A percentile compares a stretch with the other conserved stretches of the same genome.
Evolutionary conservation across 148 eudicot genomes (phyloP).

Genomic region (Vaccinium darrowii): DNA sequence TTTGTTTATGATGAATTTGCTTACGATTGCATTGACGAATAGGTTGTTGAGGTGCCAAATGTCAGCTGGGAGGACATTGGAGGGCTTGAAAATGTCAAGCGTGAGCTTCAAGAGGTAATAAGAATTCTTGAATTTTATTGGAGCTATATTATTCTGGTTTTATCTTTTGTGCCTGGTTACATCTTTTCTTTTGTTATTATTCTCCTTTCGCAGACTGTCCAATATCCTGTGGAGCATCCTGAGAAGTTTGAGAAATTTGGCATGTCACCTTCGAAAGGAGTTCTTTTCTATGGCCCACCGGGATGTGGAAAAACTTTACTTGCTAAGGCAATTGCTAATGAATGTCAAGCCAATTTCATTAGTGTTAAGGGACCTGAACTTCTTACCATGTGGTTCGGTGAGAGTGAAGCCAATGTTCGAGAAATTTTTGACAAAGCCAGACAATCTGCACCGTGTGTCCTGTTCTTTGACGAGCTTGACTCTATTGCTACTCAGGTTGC

Average conservation of each 20-base stretch:
- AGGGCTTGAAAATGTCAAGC: conserved; percentile 43
- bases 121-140: neutral
- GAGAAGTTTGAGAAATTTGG: conserved; percentile 48
- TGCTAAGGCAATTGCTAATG: conserved; percentile 60
- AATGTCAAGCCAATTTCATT: conserved; percentile 53
- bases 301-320: conserved; percentile 49
- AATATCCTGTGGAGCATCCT: conserved; percentile 59
- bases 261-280: conserved; percentile 53
- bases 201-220: conserved; percentile 38
- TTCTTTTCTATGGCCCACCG: conserved; percentile 36
- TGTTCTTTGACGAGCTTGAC: conserved; percentile 55
- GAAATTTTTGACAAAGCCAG: conserved; percentile 65
- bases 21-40: neutral
- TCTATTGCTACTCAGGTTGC: conserved; percentile 60
- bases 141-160: neutral
- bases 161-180: neutral
- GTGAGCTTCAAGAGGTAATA: conserved; percentile 47
- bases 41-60: conserved; percentile 53
- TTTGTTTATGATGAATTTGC: neutral
- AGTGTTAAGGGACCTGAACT: conserved; percentile 54
- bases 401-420: conserved; percentile 59
- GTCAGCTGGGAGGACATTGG: conserved; percentile 46
- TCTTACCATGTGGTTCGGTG: conserved; percentile 66
- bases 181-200: neutral
- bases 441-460: conserved; percentile 52